Evolutionary conservation across 371 early-diverging fungal genomes (phyloP).

Genomic region (Mortierella sp.): DNA sequence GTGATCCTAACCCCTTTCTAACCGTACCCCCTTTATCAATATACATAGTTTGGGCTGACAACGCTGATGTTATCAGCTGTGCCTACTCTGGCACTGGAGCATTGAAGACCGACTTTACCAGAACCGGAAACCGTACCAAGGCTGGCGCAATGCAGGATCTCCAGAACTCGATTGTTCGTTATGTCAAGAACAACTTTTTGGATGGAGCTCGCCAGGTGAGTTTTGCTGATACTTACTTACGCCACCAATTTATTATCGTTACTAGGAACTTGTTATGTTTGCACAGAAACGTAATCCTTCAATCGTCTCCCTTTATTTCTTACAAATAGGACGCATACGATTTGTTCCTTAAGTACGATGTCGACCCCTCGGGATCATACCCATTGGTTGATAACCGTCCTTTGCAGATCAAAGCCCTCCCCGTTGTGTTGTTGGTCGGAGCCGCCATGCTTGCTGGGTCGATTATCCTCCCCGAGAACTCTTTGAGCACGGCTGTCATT

Average conservation of each 20-base stretch:
- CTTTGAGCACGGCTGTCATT: conserved; percentile 28
- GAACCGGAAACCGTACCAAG: conserved; percentile 91
- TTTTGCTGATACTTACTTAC: not conserved
- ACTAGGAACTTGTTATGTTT: not conserved
- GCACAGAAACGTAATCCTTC: not conserved
- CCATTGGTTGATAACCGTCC: conserved; percentile 42
- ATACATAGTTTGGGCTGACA: conserved; percentile 69
- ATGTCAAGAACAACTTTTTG: conserved; percentile 93
- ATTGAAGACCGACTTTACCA: conserved; percentile 97
- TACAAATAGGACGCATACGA: conserved; percentile 48
- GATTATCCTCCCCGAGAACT: conserved; percentile 46
- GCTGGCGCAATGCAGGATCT: conserved; percentile 87
- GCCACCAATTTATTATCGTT: not conserved
- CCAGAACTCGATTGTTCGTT: conserved; percentile 87
- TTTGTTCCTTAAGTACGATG: conserved; percentile 43
- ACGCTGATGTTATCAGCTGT: conserved; percentile 96
- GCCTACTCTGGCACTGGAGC: conserved; percentile 99
- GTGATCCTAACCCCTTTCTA: not conserved
- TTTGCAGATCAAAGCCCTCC: conserved; percentile 33
- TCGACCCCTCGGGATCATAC: conserved; percentile 28
- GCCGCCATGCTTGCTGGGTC: conserved; percentile 37
- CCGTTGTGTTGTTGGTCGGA: conserved; percentile 33
- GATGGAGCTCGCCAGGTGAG: conserved; percentile 91
- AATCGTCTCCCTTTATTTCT: not conserved
- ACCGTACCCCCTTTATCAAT: not conserved